These are phyloP conservation scores for Amphichorda felina DNA, from an alignment of 2,329 filamentous ascomycete species.

Conservation along the genomic window DNA sequence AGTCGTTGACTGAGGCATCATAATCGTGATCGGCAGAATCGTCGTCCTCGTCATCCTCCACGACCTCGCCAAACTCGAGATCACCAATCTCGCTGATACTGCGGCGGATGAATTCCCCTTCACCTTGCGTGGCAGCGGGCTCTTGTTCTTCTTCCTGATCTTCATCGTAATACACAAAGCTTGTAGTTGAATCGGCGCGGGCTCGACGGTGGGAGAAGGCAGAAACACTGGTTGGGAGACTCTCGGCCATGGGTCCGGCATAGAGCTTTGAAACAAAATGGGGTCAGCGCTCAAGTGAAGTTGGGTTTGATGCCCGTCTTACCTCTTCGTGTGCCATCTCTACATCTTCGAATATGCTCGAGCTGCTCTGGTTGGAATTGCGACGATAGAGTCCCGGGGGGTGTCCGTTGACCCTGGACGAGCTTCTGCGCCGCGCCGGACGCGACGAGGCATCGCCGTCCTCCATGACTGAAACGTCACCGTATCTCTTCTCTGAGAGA, in stretches of 20 bases:
- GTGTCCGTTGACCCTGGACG: not conserved
- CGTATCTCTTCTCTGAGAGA: not conserved
- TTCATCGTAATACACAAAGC: slow-evolving; percentile 81
- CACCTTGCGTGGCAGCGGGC: slow-evolving; percentile 2
- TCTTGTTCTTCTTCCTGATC: slow-evolving; percentile 41
- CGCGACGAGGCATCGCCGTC: not conserved
- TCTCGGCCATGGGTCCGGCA: slow-evolving; percentile 87
- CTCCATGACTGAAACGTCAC: not conserved
- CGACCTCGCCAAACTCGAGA: slow-evolving; percentile 21
- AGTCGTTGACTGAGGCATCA: slow-evolving; percentile 28
- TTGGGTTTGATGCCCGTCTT: slow-evolving; percentile 10
- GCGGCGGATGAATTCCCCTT: slow-evolving; percentile 8
- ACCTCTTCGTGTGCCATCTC: slow-evolving; percentile 98
- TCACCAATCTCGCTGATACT: slow-evolving; percentile 27
- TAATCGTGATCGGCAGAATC: slow-evolving; percentile 28
- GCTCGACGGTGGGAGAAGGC: slow-evolving; percentile 77
- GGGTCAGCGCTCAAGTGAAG: too few species aligned
- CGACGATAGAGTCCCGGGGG: slow-evolving; percentile 43
- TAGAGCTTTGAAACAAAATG: slow-evolving; percentile 63
- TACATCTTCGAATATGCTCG: slow-evolving; percentile 86
- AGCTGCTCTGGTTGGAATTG: slow-evolving; percentile 58
- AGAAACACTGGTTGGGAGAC: slow-evolving; percentile 87
- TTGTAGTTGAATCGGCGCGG: slow-evolving; percentile 73
- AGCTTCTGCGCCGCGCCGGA: not conserved
- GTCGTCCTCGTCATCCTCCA: slow-evolving; percentile 27